Evolutionary conservation across 352 stramenopile species (phyloP), one percentile per base, ranked within the genome.

Genomic region (Globisporangium emineosum): DNA sequence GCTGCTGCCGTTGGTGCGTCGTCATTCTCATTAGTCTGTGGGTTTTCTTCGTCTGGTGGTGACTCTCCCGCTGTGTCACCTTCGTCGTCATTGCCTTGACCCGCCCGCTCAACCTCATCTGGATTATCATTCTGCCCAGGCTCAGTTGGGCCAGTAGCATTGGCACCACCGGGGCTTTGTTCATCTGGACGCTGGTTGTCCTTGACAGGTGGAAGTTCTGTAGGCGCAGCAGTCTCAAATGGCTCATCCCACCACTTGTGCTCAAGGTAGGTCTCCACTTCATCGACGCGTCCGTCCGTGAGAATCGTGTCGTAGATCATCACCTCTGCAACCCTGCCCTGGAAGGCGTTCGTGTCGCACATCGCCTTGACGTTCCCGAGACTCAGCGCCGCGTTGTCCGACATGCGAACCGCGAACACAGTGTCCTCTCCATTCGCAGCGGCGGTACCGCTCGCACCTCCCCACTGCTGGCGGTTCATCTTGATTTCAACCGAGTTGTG

Each of bases 261-360:
- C 7, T 70, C 40, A 4, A 91, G 62, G 42, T 88, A 88, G n/a
- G 58, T 51, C 65, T 87, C 75, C 21, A 87, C 68, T 0, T 25
- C 12, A 19, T 56, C 53, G 0, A 81, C 65, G 40, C 64, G 71
- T 27, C 42, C 15, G 35, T 88, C 68, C 1, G 69, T 69, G n/a
- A 89, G 69, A 5, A 76, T 66, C 0, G 58, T 61, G 50, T 88
- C 64, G 43, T 84, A 90, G 23, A 88, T 35, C 33, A 88, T 62
- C 3, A 90, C 60, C 47, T 90, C 81, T 1, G 72, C 80, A 29
- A 90, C 74, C 33, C 64, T 67, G 9, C 81, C 81, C 37, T 84
- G 76, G 60, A 89, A 90, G 1, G 75, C 75, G 25, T 87, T 88
- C 0, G 75, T 77, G 32, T 90, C 81, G 33, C 79, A 90, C 17